Percentiles rank a stretch among this genome's conserved stretches.
phyloP scores from a whole-genome alignment of 306 rosid species.

The Lotus japonicus region DNA sequence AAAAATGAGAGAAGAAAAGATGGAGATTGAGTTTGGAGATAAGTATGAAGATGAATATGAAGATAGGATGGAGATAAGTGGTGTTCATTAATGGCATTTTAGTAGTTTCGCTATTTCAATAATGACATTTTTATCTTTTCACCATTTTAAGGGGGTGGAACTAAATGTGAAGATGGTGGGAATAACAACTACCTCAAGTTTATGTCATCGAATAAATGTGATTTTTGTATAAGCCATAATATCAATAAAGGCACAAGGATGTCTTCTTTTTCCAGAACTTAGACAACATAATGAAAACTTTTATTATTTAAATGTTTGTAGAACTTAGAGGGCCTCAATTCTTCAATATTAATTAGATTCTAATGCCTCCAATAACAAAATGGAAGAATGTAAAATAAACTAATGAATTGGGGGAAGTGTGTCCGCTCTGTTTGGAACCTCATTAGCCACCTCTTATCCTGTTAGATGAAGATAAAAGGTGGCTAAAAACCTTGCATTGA shows the following conservation, averaged over 20 bases:
- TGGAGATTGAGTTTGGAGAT: no score
- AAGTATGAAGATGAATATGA: no score
- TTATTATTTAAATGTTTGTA: slow-evolving; percentile 21
- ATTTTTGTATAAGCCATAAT: no score
- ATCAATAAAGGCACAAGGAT: no score
- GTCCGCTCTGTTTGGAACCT: slow-evolving; percentile 53
- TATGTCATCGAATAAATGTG: no score
- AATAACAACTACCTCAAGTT: no score
- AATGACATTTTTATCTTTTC: no score
- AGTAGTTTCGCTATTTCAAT: no score
- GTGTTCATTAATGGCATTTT: not conserved
- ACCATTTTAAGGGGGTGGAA: no score
- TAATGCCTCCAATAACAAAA: not conserved
- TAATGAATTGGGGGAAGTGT: slow-evolving; percentile 20
- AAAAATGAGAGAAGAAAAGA: no score
- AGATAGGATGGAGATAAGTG: not conserved
- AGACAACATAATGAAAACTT: slow-evolving; percentile 24
- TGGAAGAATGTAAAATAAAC: not conserved
- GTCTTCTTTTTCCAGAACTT: slow-evolving; percentile 10
- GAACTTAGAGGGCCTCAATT: slow-evolving; percentile 1
- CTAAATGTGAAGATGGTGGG: no score
- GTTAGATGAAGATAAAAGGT: not conserved
- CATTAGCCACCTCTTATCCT: slow-evolving; percentile 8
- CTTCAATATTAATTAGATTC: not conserved
- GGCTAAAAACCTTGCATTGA: no score